Conservation (phyloP, 2,329 filamentous ascomycete species). For the Lasiodiplodia gonubiensis region DNA sequence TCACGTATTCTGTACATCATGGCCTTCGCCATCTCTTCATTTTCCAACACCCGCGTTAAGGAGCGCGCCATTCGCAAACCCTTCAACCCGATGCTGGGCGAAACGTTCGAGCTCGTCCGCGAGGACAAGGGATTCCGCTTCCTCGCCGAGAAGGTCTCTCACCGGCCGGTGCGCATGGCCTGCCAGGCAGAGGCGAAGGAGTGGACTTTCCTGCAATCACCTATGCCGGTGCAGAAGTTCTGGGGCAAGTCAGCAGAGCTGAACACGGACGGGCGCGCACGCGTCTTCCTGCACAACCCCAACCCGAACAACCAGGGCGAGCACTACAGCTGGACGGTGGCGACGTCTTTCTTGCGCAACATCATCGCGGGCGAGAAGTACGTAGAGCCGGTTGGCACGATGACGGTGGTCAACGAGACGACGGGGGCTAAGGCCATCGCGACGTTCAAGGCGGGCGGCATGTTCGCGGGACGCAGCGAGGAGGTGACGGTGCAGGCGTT, state of each 20-base stretch:
- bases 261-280: constrained; percentile 85
- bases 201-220: constrained; percentile 88
- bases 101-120: constrained; percentile 91
- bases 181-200: constrained; percentile 86
- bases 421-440: constrained; percentile 83
- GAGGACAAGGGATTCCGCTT: constrained; percentile 87
- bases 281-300: constrained; percentile 70
- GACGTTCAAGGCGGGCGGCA: constrained; percentile 92
- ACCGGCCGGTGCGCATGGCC: constrained; percentile 89
- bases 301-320: constrained; percentile 63
- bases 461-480: constrained; percentile 94
- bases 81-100: constrained; percentile 95
- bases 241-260: constrained; percentile 98
- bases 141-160: constrained; percentile 92
- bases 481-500: constrained; percentile 81
- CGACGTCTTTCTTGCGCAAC: constrained; percentile 90
- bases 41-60: constrained; percentile 81
- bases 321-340: constrained; percentile 84
- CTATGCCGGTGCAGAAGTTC: constrained; percentile 92
- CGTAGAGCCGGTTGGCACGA: constrained; percentile 88
- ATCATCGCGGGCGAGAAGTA: constrained; percentile 99
- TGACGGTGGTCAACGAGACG: constrained; percentile 84
- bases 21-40: constrained; percentile 87
- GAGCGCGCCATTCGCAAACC: constrained; percentile 94
- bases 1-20: constrained; percentile 84